Evolutionary conservation across 495 filamentous ascomycete species (phyloP).

Genomic region (Trichoderma erinaceum): DNA sequence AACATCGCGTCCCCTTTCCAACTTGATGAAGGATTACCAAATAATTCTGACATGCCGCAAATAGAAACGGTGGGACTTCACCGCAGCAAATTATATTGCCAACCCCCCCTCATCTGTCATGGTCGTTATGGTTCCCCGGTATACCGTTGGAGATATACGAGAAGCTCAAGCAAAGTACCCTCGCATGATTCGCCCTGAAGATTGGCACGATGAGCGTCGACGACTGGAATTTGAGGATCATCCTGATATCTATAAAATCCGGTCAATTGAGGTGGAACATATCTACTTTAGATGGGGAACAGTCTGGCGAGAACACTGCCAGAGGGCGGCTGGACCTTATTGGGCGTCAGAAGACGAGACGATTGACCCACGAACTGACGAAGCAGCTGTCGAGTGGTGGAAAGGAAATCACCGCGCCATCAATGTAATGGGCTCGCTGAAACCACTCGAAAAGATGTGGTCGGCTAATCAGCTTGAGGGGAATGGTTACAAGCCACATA

Average conservation of each 20-base stretch:
- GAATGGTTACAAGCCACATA: not conserved
- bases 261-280: not conserved
- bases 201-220: not conserved
- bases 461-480: conserved; percentile 4
- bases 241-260: not conserved
- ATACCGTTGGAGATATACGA: not conserved
- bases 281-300: not conserved
- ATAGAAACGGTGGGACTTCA: conserved; percentile 1
- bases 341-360: not conserved
- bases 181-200: not conserved
- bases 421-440: not conserved
- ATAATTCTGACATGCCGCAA: not conserved
- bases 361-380: not conserved
- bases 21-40: not conserved
- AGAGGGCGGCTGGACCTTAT: not conserved
- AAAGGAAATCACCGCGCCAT: not conserved
- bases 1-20: not conserved
- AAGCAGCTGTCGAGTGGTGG: not conserved
- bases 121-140: not conserved
- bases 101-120: not conserved
- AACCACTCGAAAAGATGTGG: not conserved
- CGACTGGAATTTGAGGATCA: not conserved
- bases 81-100: not conserved
- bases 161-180: not conserved
- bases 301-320: not conserved